phyloP scores from a whole-genome alignment of 495 filamentous ascomycete species.

The Delitschia confertaspora region DNA sequence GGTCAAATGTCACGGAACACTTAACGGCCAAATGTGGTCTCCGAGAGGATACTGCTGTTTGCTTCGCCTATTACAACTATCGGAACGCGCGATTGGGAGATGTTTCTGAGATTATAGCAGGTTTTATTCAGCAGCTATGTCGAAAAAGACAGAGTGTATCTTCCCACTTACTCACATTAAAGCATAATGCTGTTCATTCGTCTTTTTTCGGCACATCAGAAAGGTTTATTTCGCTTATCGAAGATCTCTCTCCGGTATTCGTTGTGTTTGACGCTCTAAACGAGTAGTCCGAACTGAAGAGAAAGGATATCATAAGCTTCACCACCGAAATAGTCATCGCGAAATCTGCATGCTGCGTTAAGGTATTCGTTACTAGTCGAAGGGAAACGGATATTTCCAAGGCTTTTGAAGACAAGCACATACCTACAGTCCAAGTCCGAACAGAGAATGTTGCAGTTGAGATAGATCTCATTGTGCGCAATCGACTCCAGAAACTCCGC shows the following conservation, averaged over 20 bases:
- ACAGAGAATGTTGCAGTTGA: neutral
- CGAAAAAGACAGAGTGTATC: neutral
- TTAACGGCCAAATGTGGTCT: neutral
- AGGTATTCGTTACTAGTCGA: constrained; percentile 1
- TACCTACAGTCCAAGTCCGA: constrained; percentile 1
- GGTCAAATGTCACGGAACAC: neutral
- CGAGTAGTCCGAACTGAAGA: neutral
- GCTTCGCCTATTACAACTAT: constrained; percentile 1
- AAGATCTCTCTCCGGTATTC: neutral
- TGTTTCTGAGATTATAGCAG: neutral
- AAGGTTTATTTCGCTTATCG: neutral
- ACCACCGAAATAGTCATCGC: neutral
- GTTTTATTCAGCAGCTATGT: neutral
- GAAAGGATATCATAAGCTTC: neutral
- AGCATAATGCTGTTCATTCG: neutral
- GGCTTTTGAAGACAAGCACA: neutral
- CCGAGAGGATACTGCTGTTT: neutral
- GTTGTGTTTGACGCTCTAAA: neutral
- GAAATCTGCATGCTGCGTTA: neutral
- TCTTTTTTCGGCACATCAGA: neutral
- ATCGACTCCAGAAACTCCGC: neutral
- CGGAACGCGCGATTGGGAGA: neutral
- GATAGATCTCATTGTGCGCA: neutral
- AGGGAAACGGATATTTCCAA: neutral
- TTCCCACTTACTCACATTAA: neutral